These are phyloP conservation scores for Pythium folliculosum DNA, from an alignment of 352 stramenopile genomes.

Conservation along the genomic window DNA sequence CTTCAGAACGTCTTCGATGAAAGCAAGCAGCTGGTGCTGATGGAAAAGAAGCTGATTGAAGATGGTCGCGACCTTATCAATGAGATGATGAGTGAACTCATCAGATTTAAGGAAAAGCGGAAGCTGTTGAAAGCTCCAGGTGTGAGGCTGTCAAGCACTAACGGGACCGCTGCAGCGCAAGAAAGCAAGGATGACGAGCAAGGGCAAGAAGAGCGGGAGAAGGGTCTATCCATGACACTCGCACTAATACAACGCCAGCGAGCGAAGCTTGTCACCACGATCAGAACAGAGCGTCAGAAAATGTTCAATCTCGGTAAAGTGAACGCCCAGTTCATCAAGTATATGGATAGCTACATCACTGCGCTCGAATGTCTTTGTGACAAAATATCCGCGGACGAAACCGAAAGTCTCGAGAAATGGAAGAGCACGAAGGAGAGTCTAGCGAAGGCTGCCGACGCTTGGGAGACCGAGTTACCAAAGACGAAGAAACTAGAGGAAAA, in stretches of 20 bases:
- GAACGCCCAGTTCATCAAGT: slow-evolving; percentile 50
- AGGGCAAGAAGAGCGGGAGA: slow-evolving; percentile 74
- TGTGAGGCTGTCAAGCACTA: slow-evolving; percentile 17
- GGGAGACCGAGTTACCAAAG: slow-evolving; percentile 41
- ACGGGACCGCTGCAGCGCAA: slow-evolving; percentile 8
- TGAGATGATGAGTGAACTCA: slow-evolving; percentile 61
- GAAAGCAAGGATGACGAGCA: slow-evolving; percentile 64
- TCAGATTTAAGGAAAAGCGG: slow-evolving; percentile 57
- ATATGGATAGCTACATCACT: slow-evolving; percentile 39
- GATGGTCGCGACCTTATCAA: slow-evolving; percentile 72
- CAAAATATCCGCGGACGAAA: not conserved
- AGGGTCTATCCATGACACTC: slow-evolving; percentile 71
- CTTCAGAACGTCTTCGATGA: slow-evolving; percentile 81
- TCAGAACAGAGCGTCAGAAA: slow-evolving; percentile 63
- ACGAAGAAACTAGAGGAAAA: slow-evolving; percentile 22
- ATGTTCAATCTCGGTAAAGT: slow-evolving; percentile 67
- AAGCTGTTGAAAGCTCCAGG: slow-evolving; percentile 36
- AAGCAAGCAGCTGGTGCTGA: slow-evolving; percentile 58
- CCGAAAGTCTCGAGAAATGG: slow-evolving; percentile 34
- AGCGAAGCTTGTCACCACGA: slow-evolving; percentile 44
- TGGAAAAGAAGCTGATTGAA: slow-evolving; percentile 65
- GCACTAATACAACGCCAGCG: slow-evolving; percentile 67
- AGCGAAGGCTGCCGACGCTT: slow-evolving; percentile 31
- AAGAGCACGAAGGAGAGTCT: slow-evolving; percentile 39
- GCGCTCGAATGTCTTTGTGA: slow-evolving; percentile 8